These are phyloP conservation scores for Teunomyces aglyptinius DNA, from an alignment of 805 yeast species.

Conservation along the genomic window DNA sequence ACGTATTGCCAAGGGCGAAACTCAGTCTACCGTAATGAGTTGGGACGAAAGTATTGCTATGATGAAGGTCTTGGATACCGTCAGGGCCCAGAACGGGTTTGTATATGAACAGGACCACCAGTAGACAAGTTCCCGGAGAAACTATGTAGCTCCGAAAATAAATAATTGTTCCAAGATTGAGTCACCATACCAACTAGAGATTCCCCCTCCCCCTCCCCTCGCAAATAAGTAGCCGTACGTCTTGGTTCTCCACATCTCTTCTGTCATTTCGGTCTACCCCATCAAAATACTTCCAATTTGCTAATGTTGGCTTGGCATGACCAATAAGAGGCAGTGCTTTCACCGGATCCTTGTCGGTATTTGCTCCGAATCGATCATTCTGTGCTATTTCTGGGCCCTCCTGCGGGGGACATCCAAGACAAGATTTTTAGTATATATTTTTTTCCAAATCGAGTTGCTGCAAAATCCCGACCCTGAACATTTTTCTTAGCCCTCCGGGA, in stretches of 20 bases:
- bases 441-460: neutral
- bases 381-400: neutral
- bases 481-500: constrained; percentile 3
- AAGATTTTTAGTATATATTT: neutral
- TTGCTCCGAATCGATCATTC: neutral
- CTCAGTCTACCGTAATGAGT: constrained; percentile 37
- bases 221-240: too few species aligned
- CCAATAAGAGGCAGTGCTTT: neutral
- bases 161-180: neutral
- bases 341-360: neutral
- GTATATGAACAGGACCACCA: constrained; percentile 40
- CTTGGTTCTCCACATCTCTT: neutral
- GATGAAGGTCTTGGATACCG: constrained; percentile 48
- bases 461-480: neutral
- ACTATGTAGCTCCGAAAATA: neutral
- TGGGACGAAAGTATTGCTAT: constrained; percentile 47
- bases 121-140: neutral
- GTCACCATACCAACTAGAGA: too few species aligned
- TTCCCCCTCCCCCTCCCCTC: too few species aligned
- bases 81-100: constrained; percentile 44
- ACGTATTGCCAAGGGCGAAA: constrained; percentile 39
- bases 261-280: neutral
- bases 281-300: neutral
- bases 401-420: neutral
- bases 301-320: neutral